Conservation (phyloP, 495 filamentous ascomycete genomes). For the Wilcoxina mikolae region DNA sequence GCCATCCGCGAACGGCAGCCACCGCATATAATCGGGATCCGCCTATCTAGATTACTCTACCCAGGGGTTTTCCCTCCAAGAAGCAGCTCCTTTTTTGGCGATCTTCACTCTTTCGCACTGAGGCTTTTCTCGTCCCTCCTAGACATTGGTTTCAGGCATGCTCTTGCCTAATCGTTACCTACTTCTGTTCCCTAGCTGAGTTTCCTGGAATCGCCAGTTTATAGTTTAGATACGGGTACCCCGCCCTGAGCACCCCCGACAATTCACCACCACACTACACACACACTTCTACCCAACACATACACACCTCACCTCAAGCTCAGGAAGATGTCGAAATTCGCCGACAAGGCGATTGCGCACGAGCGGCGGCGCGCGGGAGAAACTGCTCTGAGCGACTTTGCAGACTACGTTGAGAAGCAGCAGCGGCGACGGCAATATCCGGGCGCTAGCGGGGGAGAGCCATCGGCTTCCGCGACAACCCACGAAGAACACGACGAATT, state of each 20-base stretch:
- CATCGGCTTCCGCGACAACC: slow-evolving; percentile 27
- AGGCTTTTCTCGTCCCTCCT: too few species aligned
- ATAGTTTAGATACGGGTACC: too few species aligned
- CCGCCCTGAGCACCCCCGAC: neutral
- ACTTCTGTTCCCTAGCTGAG: too few species aligned
- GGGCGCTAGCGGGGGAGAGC: neutral
- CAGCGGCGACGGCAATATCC: slow-evolving; percentile 42
- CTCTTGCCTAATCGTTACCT: too few species aligned
- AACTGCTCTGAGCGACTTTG: slow-evolving; percentile 81
- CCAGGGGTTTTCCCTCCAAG: too few species aligned
- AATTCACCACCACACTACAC: neutral
- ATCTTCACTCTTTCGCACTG: too few species aligned
- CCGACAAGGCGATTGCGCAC: slow-evolving; percentile 26
- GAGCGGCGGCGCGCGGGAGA: slow-evolving; percentile 27
- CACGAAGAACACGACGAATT: slow-evolving; percentile 74
- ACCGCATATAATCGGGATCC: too few species aligned
- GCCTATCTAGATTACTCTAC: too few species aligned
- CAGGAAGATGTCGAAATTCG: slow-evolving; percentile 1
- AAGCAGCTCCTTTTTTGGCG: too few species aligned
- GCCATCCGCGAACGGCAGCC: too few species aligned
- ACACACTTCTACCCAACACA: neutral
- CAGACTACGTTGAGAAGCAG: slow-evolving; percentile 93
- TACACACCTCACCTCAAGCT: neutral
- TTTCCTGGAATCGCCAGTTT: too few species aligned
- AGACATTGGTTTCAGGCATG: too few species aligned